Conservation (phyloP, 2,329 filamentous ascomycete species). For the Pyrenochaeta sp. region DNA sequence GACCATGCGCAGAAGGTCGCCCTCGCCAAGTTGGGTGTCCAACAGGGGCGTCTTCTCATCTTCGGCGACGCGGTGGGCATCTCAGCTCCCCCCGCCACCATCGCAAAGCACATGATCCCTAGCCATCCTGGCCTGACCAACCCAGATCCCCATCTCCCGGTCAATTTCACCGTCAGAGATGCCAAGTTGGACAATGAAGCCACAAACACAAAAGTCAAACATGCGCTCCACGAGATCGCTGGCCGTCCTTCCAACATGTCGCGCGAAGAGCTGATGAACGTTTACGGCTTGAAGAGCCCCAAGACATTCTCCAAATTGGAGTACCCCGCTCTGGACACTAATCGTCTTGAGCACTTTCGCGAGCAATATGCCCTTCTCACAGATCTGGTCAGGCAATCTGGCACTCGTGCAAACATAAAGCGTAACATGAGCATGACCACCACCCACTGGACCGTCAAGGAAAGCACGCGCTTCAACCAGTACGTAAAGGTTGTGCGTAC, state of each 20-base stretch:
- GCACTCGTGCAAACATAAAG: conserved; percentile 41
- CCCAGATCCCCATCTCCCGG: conserved; percentile 53
- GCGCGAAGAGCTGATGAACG: conserved; percentile 55
- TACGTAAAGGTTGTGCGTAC: conserved; percentile 52
- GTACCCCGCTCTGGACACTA: conserved; percentile 53
- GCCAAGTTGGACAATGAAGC: conserved; percentile 50
- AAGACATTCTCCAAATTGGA: conserved; percentile 47
- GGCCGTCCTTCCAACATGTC: conserved; percentile 50
- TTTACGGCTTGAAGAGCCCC: conserved; percentile 54
- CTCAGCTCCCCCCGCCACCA: conserved; percentile 51
- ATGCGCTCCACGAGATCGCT: conserved; percentile 54
- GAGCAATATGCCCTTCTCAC: conserved; percentile 54
- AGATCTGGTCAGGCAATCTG: conserved; percentile 46
- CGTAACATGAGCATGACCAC: conserved; percentile 45
- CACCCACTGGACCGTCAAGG: conserved; percentile 52
- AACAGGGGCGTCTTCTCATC: conserved; percentile 57
- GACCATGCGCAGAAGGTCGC: conserved; percentile 54
- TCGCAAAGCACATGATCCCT: conserved; percentile 55
- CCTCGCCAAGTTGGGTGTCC: conserved; percentile 53
- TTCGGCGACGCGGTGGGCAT: conserved; percentile 58
- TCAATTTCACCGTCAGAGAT: conserved; percentile 55
- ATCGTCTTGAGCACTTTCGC: conserved; percentile 54
- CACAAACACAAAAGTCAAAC: conserved; percentile 48
- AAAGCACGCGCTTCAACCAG: conserved; percentile 49
- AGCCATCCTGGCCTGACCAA: conserved; percentile 53